phyloP scores from a whole-genome alignment of 129 eudicot species.

The Escallonia herrerae region DNA sequence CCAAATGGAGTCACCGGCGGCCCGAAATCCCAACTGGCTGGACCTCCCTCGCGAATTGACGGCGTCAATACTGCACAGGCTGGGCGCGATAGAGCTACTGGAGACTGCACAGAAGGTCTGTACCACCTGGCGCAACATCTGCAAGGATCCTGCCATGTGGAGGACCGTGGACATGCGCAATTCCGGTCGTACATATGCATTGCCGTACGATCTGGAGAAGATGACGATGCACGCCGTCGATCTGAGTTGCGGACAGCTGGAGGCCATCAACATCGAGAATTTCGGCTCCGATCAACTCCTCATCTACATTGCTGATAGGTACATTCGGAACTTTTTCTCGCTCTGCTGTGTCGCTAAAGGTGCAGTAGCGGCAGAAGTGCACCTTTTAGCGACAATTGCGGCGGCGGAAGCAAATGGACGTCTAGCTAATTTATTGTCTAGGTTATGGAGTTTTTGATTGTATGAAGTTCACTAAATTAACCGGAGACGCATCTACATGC shows the following conservation, averaged over 20 bases:
- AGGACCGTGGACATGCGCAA: neutral
- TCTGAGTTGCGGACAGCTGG: conserved; percentile 17
- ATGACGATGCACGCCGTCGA: conserved; percentile 16
- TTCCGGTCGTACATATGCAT: neutral
- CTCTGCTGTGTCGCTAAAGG: too few species aligned
- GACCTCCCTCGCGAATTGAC: conserved; percentile 19
- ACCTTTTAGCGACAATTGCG: too few species aligned
- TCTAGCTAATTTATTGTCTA: too few species aligned
- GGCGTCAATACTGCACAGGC: conserved; percentile 10
- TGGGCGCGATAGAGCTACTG: conserved; percentile 12
- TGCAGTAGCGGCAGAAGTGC: too few species aligned
- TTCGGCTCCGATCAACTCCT: too few species aligned
- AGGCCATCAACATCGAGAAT: conserved; percentile 5
- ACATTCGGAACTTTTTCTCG: too few species aligned
- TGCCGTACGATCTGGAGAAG: neutral
- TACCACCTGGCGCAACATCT: conserved; percentile 13
- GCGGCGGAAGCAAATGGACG: too few species aligned
- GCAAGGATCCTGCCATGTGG: conserved; percentile 22
- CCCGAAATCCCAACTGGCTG: conserved; percentile 10
- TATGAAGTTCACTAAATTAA: too few species aligned
- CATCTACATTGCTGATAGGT: too few species aligned
- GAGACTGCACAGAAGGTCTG: conserved; percentile 22
- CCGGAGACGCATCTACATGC: too few species aligned
- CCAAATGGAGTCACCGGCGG: neutral
- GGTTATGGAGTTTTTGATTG: too few species aligned